Percentiles rank a stretch among this genome's conserved stretches.
Conservation (phyloP, 192 early-diverging fungal species). For the Phycomyces blakesleeanus region DNA sequence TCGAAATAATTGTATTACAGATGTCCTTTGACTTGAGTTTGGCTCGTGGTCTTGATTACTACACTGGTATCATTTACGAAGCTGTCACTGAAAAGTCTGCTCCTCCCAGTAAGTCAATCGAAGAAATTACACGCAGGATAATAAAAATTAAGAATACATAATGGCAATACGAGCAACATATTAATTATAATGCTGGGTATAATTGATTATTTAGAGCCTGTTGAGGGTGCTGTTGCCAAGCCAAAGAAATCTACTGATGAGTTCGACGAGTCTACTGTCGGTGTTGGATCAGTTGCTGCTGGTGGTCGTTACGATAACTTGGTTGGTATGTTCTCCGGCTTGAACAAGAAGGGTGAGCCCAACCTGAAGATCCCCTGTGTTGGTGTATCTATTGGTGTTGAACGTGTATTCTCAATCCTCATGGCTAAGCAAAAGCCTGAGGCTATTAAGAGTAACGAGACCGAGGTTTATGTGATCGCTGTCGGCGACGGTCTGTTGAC, state of each 20-base stretch:
- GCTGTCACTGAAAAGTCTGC: conserved; percentile 64
- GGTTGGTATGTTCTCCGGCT: conserved; percentile 90
- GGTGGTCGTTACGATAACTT: conserved; percentile 96
- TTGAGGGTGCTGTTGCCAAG: conserved; percentile 41
- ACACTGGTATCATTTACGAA: conserved; percentile 98
- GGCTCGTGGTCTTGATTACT: conserved; percentile 96
- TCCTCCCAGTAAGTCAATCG: conserved; percentile 44
- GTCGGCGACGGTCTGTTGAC: conserved; percentile 75
- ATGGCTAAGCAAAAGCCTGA: conserved; percentile 54
- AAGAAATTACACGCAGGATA: no score
- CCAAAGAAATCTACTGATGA: conserved; percentile 51
- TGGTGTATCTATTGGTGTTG: conserved; percentile 90
- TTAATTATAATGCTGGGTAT: no score
- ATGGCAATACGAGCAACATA: no score
- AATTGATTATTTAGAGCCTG: conserved; percentile 42
- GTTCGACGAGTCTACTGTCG: conserved; percentile 71
- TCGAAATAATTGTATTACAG: no score
- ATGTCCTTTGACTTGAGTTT: conserved; percentile 91
- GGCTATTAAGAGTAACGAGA: conserved; percentile 69
- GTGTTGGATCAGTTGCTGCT: conserved; percentile 92
- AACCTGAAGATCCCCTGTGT: conserved; percentile 87
- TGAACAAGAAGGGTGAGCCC: conserved; percentile 50
- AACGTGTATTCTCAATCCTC: conserved; percentile 88
- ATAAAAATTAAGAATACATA: no score
- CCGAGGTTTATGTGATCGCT: conserved; percentile 83